Percentiles rank a stretch among this genome's conserved stretches.
Evolutionary conservation across 1,284 basidiomycete species (phyloP).

Genomic region (Rhodotorula sp.): DNA sequence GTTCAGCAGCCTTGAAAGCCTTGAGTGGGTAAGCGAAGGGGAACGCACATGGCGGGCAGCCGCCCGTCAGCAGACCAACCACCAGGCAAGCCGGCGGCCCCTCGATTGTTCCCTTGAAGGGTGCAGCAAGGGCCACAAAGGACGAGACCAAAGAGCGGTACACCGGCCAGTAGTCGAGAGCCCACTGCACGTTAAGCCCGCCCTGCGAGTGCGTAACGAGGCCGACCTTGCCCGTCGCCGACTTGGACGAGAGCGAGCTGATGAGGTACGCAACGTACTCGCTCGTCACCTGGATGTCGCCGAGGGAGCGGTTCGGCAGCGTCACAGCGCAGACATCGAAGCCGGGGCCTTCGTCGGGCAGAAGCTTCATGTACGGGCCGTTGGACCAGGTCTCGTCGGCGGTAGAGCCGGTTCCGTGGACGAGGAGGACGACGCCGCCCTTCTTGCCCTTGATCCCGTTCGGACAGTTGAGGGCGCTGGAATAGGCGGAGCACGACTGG

Average conservation of each 20-base stretch:
- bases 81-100: conserved; percentile 9
- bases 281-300: conserved; percentile 47
- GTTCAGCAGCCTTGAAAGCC: no score
- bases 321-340: conserved; percentile 47
- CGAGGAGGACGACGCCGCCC: conserved; percentile 47
- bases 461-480: conserved; percentile 41
- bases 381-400: conserved; percentile 42
- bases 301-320: conserved; percentile 44
- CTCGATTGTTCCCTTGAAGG: conserved; percentile 46
- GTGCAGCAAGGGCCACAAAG: conserved; percentile 47
- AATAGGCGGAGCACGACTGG: conserved; percentile 6
- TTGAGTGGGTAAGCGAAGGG: neutral
- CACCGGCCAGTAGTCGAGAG: conserved; percentile 47
- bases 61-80: conserved; percentile 25
- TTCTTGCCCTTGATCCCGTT: conserved; percentile 39
- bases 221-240: conserved; percentile 46
- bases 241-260: conserved; percentile 43
- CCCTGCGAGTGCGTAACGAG: conserved; percentile 50
- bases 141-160: conserved; percentile 40
- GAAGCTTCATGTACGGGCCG: conserved; percentile 43
- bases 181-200: conserved; percentile 48
- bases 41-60: conserved; percentile 10
- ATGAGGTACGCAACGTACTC: conserved; percentile 50
- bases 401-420: conserved; percentile 49
- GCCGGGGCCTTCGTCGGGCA: conserved; percentile 34